phyloP scores from a whole-genome alignment of 2,329 filamentous ascomycete species.

The Talaromyces atroroseus region DNA sequence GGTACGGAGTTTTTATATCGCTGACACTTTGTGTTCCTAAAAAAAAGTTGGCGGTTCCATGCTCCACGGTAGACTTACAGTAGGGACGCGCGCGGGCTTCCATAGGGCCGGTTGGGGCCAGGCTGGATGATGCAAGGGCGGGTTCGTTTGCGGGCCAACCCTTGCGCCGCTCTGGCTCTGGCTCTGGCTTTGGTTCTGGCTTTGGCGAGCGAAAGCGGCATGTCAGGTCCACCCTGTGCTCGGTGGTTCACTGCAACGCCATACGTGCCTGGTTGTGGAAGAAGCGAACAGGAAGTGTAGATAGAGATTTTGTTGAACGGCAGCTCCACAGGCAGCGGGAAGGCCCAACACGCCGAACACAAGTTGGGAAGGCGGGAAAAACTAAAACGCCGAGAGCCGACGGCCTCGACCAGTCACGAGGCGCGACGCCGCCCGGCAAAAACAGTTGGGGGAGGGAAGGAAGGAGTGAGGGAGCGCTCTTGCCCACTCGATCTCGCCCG shows the following conservation, averaged over 20 bases:
- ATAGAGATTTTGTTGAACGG: neutral
- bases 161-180: neutral
- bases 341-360: neutral
- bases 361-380: neutral
- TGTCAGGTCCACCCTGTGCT: neutral
- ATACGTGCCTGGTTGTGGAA: neutral
- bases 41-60: no score
- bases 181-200: neutral
- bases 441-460: neutral
- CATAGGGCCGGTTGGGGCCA: slow-evolving; percentile 9
- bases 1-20: no score
- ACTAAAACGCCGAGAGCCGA: neutral
- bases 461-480: neutral
- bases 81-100: slow-evolving; percentile 2
- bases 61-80: neutral
- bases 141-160: slow-evolving; percentile 5
- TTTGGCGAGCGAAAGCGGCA: slow-evolving; percentile 1
- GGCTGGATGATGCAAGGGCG: slow-evolving; percentile 5
- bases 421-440: neutral
- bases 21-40: no score
- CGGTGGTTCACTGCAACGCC: neutral
- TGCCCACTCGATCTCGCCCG: neutral
- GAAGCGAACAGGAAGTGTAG: neutral
- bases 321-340: neutral
- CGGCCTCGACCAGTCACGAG: neutral